Percentiles rank a stretch among this genome's conserved stretches.
Evolutionary conservation across 257 asterid species (phyloP).

Genomic region (Nyctanthes arbortristis): DNA sequence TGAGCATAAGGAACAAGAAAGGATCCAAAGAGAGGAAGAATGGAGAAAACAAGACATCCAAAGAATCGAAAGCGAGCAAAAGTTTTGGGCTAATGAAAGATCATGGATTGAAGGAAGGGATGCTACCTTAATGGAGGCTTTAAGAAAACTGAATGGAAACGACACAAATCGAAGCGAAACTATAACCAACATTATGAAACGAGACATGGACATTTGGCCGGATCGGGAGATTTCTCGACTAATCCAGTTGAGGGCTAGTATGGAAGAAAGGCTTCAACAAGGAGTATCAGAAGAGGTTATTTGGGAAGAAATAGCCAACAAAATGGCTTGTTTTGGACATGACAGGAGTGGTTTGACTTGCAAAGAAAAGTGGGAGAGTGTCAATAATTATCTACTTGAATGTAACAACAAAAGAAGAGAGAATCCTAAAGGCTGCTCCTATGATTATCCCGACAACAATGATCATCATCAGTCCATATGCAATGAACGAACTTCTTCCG

Average conservation of each 20-base stretch:
- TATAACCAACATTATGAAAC: slow-evolving; percentile 23
- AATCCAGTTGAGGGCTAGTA: slow-evolving; percentile 49
- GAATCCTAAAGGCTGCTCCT: slow-evolving; percentile 37
- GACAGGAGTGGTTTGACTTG: slow-evolving; percentile 59
- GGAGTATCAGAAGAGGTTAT: slow-evolving; percentile 38
- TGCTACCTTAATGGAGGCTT: slow-evolving; percentile 62
- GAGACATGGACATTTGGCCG: slow-evolving; percentile 46
- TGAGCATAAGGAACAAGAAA: slow-evolving; percentile 80
- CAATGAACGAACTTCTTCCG: slow-evolving; percentile 38
- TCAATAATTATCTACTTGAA: slow-evolving; percentile 51
- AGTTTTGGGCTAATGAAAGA: slow-evolving; percentile 81
- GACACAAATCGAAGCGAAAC: slow-evolving; percentile 27
- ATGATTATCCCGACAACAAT: slow-evolving; percentile 25
- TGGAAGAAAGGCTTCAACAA: slow-evolving; percentile 52
- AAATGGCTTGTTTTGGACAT: slow-evolving; percentile 67
- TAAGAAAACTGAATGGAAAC: slow-evolving; percentile 48
- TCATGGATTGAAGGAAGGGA: slow-evolving; percentile 88
- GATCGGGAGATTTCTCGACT: slow-evolving; percentile 56
- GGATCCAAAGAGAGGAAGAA: slow-evolving; percentile 65
- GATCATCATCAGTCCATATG: slow-evolving; percentile 34
- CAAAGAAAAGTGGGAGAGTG: slow-evolving; percentile 65
- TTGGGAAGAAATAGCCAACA: slow-evolving; percentile 73
- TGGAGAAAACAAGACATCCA: slow-evolving; percentile 79
- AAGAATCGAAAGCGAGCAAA: slow-evolving; percentile 70
- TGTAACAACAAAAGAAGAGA: slow-evolving; percentile 67